phyloP scores from a whole-genome alignment of 495 filamentous ascomycete genomes.

The Parathielavia hyrcaniae region DNA sequence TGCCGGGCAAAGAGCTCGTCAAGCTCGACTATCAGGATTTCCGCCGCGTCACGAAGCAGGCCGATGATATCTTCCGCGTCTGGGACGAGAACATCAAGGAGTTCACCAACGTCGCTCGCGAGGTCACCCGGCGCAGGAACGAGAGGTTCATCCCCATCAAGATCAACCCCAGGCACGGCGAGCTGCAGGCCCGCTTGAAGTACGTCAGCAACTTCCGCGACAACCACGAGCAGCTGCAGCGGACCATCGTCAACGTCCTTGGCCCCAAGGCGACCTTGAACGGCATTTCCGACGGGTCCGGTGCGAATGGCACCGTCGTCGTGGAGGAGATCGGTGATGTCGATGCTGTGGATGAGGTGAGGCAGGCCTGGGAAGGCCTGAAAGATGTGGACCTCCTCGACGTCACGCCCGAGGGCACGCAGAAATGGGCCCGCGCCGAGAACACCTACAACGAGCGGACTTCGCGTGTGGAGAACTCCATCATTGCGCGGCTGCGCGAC shows the following conservation, averaged over 20 bases:
- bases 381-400: constrained; percentile 94
- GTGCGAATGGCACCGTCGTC: constrained; percentile 57
- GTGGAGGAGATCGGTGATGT: constrained; percentile 95
- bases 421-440: constrained; percentile 85
- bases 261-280: constrained; percentile 60
- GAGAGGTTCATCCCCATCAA: constrained; percentile 99
- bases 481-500: constrained; percentile 90
- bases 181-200: constrained; percentile 80
- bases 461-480: constrained; percentile 94
- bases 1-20: constrained; percentile 81
- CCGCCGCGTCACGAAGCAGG: constrained; percentile 69
- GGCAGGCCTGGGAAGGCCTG: constrained; percentile 84
- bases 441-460: constrained; percentile 95
- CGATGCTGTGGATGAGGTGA: constrained; percentile 95
- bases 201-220: constrained; percentile 91
- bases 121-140: constrained; percentile 80
- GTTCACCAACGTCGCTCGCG: constrained; percentile 93
- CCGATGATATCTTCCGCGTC: constrained; percentile 75
- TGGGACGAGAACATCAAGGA: constrained; percentile 97
- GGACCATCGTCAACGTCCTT: constrained; percentile 90
- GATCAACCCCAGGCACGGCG: constrained; percentile 72
- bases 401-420: constrained; percentile 79
- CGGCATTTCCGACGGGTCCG: constrained; percentile 44
- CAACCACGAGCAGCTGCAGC: constrained; percentile 94
- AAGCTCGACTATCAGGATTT: constrained; percentile 91